Base-by-base conservation (phyloP, 2,329 filamentous ascomycete species). In the Periglandula ipomoeae region DNA sequence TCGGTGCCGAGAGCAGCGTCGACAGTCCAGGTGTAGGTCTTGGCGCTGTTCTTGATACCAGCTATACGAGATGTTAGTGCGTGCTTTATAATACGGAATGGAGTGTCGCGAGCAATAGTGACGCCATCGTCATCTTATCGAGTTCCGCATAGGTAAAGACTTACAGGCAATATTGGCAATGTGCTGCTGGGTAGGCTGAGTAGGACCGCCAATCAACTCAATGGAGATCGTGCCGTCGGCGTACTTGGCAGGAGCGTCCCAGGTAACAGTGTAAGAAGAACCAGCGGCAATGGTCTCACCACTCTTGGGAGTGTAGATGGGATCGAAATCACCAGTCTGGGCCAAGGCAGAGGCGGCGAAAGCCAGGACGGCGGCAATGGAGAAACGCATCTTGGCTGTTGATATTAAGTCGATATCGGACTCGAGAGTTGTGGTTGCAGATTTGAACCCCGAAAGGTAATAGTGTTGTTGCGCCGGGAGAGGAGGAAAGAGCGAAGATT, bases 241-340 rank as follows among this genome's bases (percentile, higher is more conserved):
- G 64, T 70, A 71, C 51, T 65, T 57, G 46, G 65, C 58, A 49
- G 65, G 61, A 46, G 66, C 61, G 24, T 65, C 54, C 80, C 80
- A 84, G 55, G 65, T 62, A 61, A 84, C 70, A 53, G 65, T 64
- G 60, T 71, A 75, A 46, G 67, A 64, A 56, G 67, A 54, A 56
- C 79, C 79, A 38, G 76, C 73, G 27, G 62, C 47, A 54, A 82
- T 54, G 41, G 62, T 52, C 62, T 75, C 63, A 57, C 65, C 65
- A 46, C 67, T 37, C 27, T 58, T 54, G 51, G 80, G 80, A 51
- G 65, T 65, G 57, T 60, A 68, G 61, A 84, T 68, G 59, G 70
- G 63, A 61, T 80, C 71, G 66, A 82, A 84, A 59, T 72, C 73
- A n/a, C 65, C 49, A 44, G 73, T 75, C 65, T 79, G 76, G 45